Evolutionary conservation across 345 rosid genomes (phyloP).

Genomic region (Salix koriyanagi): DNA sequence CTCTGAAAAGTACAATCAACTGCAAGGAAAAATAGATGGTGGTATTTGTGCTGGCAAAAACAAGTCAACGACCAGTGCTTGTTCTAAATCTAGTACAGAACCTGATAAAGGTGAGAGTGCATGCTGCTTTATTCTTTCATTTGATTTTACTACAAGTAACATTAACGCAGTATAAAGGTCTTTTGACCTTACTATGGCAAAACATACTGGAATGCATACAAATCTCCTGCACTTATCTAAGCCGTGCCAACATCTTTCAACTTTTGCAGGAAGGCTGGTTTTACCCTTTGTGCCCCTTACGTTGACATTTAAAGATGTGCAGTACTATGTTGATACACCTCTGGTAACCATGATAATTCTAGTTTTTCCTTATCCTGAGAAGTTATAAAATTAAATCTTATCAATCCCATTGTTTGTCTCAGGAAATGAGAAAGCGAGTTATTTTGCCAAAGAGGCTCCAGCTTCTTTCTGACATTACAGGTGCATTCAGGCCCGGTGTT

Average conservation of each 20-base stretch:
- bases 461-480: slow-evolving; percentile 59
- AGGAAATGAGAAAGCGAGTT: slow-evolving; percentile 60
- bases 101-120: slow-evolving; percentile 22
- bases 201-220: too few species aligned
- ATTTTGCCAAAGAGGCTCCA: slow-evolving; percentile 43
- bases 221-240: not conserved
- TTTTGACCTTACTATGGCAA: not conserved
- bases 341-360: slow-evolving; percentile 34
- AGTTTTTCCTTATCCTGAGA: not conserved
- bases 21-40: slow-evolving; percentile 37
- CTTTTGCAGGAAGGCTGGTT: slow-evolving; percentile 49
- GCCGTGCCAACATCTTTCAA: not conserved
- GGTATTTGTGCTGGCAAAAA: not conserved
- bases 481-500: slow-evolving; percentile 70
- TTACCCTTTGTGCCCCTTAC: slow-evolving; percentile 61
- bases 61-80: not conserved
- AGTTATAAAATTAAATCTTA: not conserved
- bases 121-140: not conserved
- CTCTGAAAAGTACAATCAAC: slow-evolving; percentile 44
- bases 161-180: not conserved
- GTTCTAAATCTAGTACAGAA: not conserved
- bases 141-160: too few species aligned
- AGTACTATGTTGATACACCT: slow-evolving; percentile 57
- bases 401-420: not conserved
- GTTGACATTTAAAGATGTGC: slow-evolving; percentile 53